Evolutionary conservation across 192 early-diverging fungal genomes (phyloP), one percentile per base, ranked within the genome.

Genomic region (Coemansia reversa): DNA sequence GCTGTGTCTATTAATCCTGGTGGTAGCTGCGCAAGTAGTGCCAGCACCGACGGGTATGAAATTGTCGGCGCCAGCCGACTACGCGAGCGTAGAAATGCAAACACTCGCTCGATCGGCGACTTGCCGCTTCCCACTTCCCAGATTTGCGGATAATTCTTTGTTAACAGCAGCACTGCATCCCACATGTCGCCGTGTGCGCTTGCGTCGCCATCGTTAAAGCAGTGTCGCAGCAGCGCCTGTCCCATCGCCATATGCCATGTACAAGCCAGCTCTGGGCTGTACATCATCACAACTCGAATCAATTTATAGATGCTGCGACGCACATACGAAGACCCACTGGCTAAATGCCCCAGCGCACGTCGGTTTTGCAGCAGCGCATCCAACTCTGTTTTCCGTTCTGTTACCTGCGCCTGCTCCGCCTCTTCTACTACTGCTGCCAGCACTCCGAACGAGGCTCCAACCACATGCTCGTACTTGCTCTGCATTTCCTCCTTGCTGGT

Each of bases 131-230:
- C 66, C 0, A 18, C 29, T 4, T 35, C 18, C 90, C 90, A 92
- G 5, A 82, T 83, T 30, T 84, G 65, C 3, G 90, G 89, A 48
- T 86, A 88, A 30, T 76, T 84, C 57, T 87, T 91, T 2, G 90
- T 93, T 23, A 91, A 77, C 9, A 93, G 62, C 57, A 97, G 72
- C 7, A 97, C 67, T 7, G 96, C 80, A 62, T 96, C 92, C 94
- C 94, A 96, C 69, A 98, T 77, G 23, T 92, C 91, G 5, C 84
- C 75, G 58, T 93, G 90, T 20, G 84, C 88, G 4, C 83, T 75
- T 0, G 82, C 58, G 20, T 94, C 91, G 75, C 84, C 87, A 57
- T 98, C 94, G 1, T 65, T 69, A 70, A 97, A 93, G 28, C 84
- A 86, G 35, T 81, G 77, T 8, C 77, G 67, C 27, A 91, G 83